These are phyloP conservation scores for Craspedostauros australis DNA, from an alignment of 108 stramenopile species.

Conservation along the genomic window DNA sequence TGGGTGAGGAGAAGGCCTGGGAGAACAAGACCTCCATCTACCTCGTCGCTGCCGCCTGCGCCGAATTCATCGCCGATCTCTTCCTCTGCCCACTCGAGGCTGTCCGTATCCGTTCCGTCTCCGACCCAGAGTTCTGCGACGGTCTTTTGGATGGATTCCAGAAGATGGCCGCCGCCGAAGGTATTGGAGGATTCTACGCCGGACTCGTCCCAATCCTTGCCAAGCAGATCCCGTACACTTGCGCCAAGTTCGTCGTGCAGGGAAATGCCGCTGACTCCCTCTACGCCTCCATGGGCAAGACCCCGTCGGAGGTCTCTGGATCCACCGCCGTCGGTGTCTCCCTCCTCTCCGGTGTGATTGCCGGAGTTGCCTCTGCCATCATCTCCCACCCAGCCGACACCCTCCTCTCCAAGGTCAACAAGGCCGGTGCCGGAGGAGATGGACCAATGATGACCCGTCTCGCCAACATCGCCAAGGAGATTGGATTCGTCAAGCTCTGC, in stretches of 20 bases:
- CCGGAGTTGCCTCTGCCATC: constrained; percentile 96
- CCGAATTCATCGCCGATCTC: constrained; percentile 96
- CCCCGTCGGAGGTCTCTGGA: constrained; percentile 45
- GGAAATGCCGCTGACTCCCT: constrained; percentile 91
- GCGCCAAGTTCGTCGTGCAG: constrained; percentile 98
- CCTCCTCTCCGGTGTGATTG: constrained; percentile 92
- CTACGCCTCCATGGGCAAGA: constrained; percentile 74
- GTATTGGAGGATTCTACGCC: constrained; percentile 93
- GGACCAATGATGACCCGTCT: constrained; percentile 89
- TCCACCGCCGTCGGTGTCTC: constrained; percentile 77
- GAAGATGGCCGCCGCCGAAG: constrained; percentile 84
- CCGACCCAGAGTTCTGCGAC: constrained; percentile 87
- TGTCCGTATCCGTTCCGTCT: constrained; percentile 95
- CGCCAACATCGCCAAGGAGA: constrained; percentile 87
- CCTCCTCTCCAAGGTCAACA: constrained; percentile 97
- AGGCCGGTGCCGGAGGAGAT: constrained; percentile 91
- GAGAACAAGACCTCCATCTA: constrained; percentile 92
- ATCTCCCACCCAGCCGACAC: constrained; percentile 99
- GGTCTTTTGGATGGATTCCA: constrained; percentile 84
- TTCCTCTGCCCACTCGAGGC: constrained; percentile 99
- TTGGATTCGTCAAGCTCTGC: constrained; percentile 94
- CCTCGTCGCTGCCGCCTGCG: constrained; percentile 86
- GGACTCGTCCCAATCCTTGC: constrained; percentile 94
- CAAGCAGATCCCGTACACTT: constrained; percentile 99
- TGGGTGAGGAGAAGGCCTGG: constrained; percentile 94